Conservation (phyloP, 768 basidiomycete genomes). For the Tephrocybe rancida region DNA sequence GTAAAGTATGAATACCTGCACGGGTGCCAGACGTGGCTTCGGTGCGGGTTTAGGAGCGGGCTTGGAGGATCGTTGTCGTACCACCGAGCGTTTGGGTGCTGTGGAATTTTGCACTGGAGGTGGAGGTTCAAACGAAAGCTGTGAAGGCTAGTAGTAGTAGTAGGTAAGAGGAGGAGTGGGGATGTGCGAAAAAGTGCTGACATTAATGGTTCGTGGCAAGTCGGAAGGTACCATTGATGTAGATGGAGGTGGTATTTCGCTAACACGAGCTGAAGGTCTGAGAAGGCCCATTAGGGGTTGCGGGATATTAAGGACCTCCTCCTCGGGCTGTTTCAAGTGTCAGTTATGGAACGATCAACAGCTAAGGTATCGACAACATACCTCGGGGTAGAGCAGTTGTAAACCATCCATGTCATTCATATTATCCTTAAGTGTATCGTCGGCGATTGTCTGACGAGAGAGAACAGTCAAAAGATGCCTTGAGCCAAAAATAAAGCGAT, state of each 20-base stretch:
- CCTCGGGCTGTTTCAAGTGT: background rate
- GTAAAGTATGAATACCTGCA: no score
- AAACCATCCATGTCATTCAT: conserved; percentile 9
- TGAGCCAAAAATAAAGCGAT: no score
- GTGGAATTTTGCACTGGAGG: no score
- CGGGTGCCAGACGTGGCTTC: background rate
- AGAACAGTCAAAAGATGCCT: no score
- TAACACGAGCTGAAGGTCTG: no score
- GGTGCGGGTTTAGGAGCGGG: background rate
- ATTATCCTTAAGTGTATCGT: background rate
- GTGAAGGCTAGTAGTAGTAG: no score
- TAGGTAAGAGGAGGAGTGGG: background rate
- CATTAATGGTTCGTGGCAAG: background rate
- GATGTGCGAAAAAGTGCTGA: background rate
- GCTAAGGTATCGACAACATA: background rate
- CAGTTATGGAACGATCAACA: background rate
- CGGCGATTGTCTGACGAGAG: background rate
- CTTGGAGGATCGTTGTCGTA: background rate
- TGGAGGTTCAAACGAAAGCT: no score
- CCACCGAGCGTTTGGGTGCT: no score
- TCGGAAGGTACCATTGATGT: no score
- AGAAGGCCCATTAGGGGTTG: no score
- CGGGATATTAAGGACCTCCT: background rate
- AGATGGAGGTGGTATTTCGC: no score
- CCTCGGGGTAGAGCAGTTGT: conserved; percentile 19